Percentiles rank a stretch among this genome's conserved stretches.
phyloP scores from a whole-genome alignment of 2,329 filamentous ascomycete species.

The Penicillium sp. region DNA sequence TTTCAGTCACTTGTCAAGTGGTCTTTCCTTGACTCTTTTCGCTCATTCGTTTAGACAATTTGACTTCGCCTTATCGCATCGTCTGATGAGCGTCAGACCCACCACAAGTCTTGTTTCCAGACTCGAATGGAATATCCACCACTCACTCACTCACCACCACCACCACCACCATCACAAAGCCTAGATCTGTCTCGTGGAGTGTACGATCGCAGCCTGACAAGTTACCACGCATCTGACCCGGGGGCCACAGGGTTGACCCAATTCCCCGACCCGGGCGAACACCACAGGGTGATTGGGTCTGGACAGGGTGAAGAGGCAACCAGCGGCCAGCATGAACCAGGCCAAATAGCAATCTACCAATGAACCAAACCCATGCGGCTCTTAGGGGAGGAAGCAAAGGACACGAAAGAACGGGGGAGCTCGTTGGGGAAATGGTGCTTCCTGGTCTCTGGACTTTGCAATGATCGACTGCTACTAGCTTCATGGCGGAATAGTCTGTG shows the following conservation, averaged over 20 bases:
- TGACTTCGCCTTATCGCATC: neutral
- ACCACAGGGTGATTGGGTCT: neutral
- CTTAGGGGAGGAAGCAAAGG: neutral
- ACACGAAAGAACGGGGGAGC: neutral
- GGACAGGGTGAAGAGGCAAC: neutral
- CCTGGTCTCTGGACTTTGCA: neutral
- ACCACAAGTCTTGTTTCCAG: conserved; percentile 6
- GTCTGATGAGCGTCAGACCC: conserved; percentile 2
- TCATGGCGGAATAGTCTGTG: neutral
- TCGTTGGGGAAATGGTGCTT: neutral
- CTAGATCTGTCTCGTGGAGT: neutral
- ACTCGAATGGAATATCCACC: conserved; percentile 1
- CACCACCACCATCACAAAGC: neutral
- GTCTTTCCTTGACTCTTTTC: neutral
- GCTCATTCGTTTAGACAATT: neutral
- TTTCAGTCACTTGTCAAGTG: too few relatives aligned
- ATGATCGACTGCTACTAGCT: conserved; percentile 10
- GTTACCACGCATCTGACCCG: neutral
- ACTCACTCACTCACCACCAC: too few relatives aligned
- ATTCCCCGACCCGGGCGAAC: neutral
- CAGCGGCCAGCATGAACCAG: neutral
- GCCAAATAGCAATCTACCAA: conserved; percentile 4
- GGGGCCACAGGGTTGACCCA: neutral
- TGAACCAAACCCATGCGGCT: conserved; percentile 7
- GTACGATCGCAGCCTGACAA: neutral